Conservation (phyloP, 2,329 filamentous ascomycete genomes). For the Pseudopithomyces maydicus region DNA sequence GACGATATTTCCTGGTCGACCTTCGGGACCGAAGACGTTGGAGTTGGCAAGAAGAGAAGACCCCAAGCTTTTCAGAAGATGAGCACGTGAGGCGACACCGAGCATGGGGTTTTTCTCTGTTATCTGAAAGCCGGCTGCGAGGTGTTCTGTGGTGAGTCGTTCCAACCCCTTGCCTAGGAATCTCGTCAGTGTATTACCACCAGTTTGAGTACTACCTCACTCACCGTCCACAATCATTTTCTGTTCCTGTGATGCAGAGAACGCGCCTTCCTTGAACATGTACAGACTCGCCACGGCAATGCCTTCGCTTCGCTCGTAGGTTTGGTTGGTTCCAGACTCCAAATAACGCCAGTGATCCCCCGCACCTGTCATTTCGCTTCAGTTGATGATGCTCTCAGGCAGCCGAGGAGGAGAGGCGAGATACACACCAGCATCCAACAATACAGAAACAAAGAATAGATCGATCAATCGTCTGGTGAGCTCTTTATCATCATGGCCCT, state of each 20-base stretch:
- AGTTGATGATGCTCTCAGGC: not conserved
- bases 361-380: conserved; percentile 49
- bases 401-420: too few species aligned
- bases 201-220: conserved; percentile 54
- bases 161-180: conserved; percentile 63
- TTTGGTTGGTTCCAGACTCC: conserved; percentile 78
- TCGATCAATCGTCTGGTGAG: conserved; percentile 75
- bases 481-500: conserved; percentile 67
- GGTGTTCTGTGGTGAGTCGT: conserved; percentile 70
- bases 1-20: conserved; percentile 88
- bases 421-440: conserved; percentile 85
- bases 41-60: conserved; percentile 72
- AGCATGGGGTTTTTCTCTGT: conserved; percentile 73
- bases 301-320: conserved; percentile 84
- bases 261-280: conserved; percentile 85
- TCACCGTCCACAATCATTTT: conserved; percentile 71
- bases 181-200: not conserved
- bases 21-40: conserved; percentile 80
- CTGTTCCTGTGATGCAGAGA: conserved; percentile 78
- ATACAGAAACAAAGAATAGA: conserved; percentile 77
- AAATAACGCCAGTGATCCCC: conserved; percentile 89
- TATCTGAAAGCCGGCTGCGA: conserved; percentile 83
- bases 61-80: conserved; percentile 74
- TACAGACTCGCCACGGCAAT: conserved; percentile 77
- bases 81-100: conserved; percentile 81